These are phyloP conservation scores for Acanthamoeba culbertsoni DNA, from an alignment of 208 protist genomes.

Conservation along the genomic window DNA sequence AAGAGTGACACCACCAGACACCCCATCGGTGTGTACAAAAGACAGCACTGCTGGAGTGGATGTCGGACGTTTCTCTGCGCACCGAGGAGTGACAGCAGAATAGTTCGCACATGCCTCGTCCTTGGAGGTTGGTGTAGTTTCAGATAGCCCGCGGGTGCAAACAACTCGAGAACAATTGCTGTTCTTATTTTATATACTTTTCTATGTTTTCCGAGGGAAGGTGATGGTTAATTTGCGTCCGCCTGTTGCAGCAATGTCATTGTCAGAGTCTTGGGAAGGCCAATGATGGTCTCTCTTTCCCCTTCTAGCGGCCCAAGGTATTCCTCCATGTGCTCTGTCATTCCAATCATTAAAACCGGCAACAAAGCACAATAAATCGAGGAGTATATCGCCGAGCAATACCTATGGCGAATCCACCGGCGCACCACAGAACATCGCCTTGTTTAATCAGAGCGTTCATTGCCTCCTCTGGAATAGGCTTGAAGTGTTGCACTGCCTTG, in stretches of 20 bases:
- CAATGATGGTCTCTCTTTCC: constrained; percentile 62
- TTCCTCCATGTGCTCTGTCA: neutral
- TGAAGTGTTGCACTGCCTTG: constrained; percentile 65
- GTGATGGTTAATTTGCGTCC: neutral
- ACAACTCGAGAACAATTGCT: too few species aligned
- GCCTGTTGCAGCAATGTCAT: constrained; percentile 25
- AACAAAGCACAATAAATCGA: too few species aligned
- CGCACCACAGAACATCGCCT: constrained; percentile 68
- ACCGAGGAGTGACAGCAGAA: too few species aligned
- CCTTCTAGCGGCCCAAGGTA: constrained; percentile 29
- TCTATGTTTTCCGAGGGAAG: neutral
- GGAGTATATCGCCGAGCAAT: neutral
- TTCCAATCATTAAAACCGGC: too few species aligned
- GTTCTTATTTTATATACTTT: too few species aligned
- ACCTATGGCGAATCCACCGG: constrained; percentile 65
- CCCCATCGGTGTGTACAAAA: too few species aligned
- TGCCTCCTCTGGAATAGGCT: constrained; percentile 42
- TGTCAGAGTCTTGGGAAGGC: constrained; percentile 67
- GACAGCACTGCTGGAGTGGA: too few species aligned
- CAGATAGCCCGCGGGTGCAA: too few species aligned
- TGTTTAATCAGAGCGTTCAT: constrained; percentile 63
- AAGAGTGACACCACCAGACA: too few species aligned
- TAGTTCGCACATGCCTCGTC: too few species aligned
- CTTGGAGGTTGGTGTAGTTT: too few species aligned
- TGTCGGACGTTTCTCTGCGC: too few species aligned